phyloP scores from a whole-genome alignment of 2,329 filamentous ascomycete genomes.

The Cadophora luteo-olivacea region DNA sequence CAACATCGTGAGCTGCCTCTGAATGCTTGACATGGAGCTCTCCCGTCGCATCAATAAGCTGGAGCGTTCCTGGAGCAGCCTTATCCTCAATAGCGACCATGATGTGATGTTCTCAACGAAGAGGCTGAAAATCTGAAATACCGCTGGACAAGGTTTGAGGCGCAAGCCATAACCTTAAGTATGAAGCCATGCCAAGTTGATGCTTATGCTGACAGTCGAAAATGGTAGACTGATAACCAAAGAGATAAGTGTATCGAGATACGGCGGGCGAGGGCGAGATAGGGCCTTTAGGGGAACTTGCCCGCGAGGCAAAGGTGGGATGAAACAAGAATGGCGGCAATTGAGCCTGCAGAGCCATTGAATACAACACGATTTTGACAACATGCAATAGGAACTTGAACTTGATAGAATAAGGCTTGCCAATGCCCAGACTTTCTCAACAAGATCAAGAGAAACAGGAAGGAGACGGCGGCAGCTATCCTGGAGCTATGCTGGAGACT shows the following conservation, averaged over 20 bases:
- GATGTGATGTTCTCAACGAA: neutral
- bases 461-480: no score
- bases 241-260: slow-evolving; percentile 15
- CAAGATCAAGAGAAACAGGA: no score
- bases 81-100: slow-evolving; percentile 34
- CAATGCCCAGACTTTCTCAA: no score
- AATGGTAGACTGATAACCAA: slow-evolving; percentile 2
- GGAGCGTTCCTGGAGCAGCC: slow-evolving; percentile 40
- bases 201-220: neutral
- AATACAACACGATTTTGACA: no score
- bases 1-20: slow-evolving; percentile 38
- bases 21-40: slow-evolving; percentile 36
- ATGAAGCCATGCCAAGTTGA: slow-evolving; percentile 8
- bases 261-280: slow-evolving; percentile 3
- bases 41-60: slow-evolving; percentile 41
- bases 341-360: neutral
- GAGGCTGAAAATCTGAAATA: neutral
- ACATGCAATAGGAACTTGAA: neutral
- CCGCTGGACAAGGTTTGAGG: neutral
- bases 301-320: slow-evolving; percentile 14
- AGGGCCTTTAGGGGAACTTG: neutral
- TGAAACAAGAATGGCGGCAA: neutral
- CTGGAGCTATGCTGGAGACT: no score
- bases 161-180: slow-evolving; percentile 14
- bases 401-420: neutral